Evolutionary conservation across 139 green algal species (phyloP).

Genomic region (Ettlia oleoabundans): DNA sequence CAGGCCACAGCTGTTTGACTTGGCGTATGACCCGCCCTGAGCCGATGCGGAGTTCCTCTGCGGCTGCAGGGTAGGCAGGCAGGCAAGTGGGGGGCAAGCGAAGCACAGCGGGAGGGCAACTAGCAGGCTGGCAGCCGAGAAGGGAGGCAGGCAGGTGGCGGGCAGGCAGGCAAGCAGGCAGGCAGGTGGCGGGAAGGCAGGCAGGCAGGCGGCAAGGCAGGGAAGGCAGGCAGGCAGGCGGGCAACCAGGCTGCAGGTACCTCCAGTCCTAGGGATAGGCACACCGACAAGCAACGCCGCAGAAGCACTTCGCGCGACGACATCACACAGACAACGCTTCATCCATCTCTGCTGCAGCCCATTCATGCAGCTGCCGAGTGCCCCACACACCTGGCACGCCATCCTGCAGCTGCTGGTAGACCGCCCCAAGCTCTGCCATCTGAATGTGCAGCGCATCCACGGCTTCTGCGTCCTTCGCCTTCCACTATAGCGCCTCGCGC

Average conservation of each 20-base stretch:
- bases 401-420: conserved; percentile 42
- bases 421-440: conserved; percentile 48
- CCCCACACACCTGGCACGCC: not conserved
- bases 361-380: not conserved
- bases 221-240: no score
- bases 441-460: conserved; percentile 57
- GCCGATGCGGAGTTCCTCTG: conserved; percentile 47
- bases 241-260: no score
- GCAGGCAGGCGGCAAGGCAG: no score
- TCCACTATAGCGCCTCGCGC: conserved; percentile 78
- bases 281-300: no score
- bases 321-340: not conserved
- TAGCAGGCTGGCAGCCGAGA: not conserved
- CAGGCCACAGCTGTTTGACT: conserved; percentile 69
- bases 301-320: not conserved
- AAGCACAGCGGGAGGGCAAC: not conserved
- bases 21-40: conserved; percentile 65
- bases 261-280: no score
- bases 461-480: conserved; percentile 62
- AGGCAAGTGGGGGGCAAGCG: not conserved
- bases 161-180: no score
- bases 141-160: not conserved
- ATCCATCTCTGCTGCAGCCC: not conserved
- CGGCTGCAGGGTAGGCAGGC: not conserved
- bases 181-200: no score